These are phyloP conservation scores for Oxalis stricta DNA, from an alignment of 441 rosid genomes.

Conservation along the genomic window DNA sequence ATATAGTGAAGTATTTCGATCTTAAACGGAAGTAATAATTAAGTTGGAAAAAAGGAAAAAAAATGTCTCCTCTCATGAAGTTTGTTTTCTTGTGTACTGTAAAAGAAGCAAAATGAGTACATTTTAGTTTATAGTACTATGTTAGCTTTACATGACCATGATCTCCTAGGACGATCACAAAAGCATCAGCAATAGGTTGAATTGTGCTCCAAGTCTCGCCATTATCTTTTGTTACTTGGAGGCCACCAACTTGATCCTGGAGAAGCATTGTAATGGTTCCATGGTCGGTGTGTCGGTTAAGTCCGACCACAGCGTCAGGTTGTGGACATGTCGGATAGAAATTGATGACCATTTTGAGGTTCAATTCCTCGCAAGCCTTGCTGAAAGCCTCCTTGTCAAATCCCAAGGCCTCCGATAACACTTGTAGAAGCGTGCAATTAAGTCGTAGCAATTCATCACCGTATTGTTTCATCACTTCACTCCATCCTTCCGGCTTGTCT, in stretches of 20 bases:
- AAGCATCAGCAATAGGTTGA: constrained; percentile 45
- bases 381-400: constrained; percentile 32
- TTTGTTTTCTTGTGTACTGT: no score
- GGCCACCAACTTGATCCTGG: constrained; percentile 77
- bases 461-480: constrained; percentile 41
- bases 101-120: no score
- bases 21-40: no score
- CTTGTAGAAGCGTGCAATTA: constrained; percentile 40
- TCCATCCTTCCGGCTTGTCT: constrained; percentile 43
- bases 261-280: constrained; percentile 71
- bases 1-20: no score
- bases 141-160: no score
- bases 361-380: constrained; percentile 58
- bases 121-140: no score
- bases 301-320: constrained; percentile 79
- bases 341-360: constrained; percentile 77
- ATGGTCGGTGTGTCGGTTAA: constrained; percentile 81
- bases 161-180: no score
- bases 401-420: constrained; percentile 55
- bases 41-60: no score
- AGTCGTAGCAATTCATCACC: constrained; percentile 46
- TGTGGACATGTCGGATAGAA: constrained; percentile 86
- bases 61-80: no score
- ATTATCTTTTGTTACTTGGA: constrained; percentile 55
- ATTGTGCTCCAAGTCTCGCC: constrained; percentile 63